Evolutionary conservation across 805 yeast species (phyloP).

Genomic region (Metschnikowia lunata): DNA sequence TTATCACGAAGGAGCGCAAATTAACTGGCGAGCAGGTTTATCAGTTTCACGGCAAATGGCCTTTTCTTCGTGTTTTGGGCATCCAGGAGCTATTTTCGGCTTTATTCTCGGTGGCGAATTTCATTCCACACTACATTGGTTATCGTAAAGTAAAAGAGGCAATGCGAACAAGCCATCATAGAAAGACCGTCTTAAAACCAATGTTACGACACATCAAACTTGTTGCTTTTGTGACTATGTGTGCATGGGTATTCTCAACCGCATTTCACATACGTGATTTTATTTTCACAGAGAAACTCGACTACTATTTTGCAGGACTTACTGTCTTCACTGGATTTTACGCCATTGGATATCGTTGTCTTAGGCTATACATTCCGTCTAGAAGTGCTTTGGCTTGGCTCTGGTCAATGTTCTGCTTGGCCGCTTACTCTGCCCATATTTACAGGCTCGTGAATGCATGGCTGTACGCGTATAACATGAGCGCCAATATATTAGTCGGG

Average conservation of each 20-base stretch:
- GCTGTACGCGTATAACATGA: constrained; percentile 93
- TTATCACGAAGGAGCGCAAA: constrained; percentile 56
- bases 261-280: constrained; percentile 87
- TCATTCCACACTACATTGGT: constrained; percentile 25
- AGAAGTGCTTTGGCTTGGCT: constrained; percentile 21
- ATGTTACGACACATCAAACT: constrained; percentile 27
- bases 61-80: constrained; percentile 72
- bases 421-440: constrained; percentile 62
- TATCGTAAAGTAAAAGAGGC: constrained; percentile 8
- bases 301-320: constrained; percentile 89
- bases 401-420: constrained; percentile 40
- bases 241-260: constrained; percentile 85
- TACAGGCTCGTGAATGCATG: constrained; percentile 64
- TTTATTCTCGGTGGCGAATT: constrained; percentile 60
- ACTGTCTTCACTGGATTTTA: constrained; percentile 80
- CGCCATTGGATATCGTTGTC: constrained; percentile 57
- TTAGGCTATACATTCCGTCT: constrained; percentile 48
- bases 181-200: constrained; percentile 1
- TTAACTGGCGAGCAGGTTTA: constrained; percentile 47
- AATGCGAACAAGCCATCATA: constrained; percentile 1
- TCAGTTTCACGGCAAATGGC: constrained; percentile 99
- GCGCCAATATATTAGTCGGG: constrained; percentile 78
- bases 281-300: constrained; percentile 73
- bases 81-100: constrained; percentile 82
- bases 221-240: constrained; percentile 57